These are phyloP conservation scores for Zea luxurians DNA, from an alignment of 176 grass and related monocot species.

Conservation along the genomic window DNA sequence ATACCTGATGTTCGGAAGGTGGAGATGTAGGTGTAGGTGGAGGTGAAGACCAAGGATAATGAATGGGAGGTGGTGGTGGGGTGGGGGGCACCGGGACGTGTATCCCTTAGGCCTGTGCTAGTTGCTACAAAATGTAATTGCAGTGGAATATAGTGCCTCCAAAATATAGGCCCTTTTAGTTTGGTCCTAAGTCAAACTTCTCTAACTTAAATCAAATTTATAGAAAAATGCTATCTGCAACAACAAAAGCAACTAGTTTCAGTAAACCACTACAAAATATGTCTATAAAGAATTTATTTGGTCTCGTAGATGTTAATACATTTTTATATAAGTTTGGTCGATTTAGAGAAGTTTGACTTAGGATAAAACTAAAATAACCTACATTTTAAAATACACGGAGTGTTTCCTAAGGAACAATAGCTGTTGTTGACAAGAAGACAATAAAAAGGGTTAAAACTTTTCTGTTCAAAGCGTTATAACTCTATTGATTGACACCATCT, in stretches of 20 bases:
- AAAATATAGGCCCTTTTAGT: not conserved
- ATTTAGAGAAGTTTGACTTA: not conserved
- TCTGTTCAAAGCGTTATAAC: not conserved
- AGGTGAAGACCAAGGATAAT: too few species aligned
- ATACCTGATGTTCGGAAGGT: too few species aligned
- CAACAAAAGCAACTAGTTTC: not conserved
- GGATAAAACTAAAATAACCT: not conserved
- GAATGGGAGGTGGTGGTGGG: too few species aligned
- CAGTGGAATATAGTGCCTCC: too few species aligned
- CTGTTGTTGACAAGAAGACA: not conserved
- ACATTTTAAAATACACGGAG: not conserved
- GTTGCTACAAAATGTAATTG: not conserved
- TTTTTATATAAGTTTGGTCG: not conserved
- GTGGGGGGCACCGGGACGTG: too few species aligned
- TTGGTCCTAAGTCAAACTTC: not conserved
- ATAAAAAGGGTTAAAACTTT: not conserved
- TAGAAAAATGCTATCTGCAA: not conserved
- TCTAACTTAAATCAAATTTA: not conserved
- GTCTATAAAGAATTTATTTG: not conserved
- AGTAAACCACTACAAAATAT: not conserved
- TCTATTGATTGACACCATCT: not conserved
- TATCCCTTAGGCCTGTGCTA: too few species aligned
- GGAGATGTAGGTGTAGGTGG: too few species aligned
- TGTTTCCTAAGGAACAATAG: slow-evolving; percentile 14
- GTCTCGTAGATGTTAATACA: not conserved